Evolutionary conservation across 2,329 filamentous ascomycete genomes (phyloP), one percentile per base, ranked within the genome.

Genomic region (Clarireedia paspali): DNA sequence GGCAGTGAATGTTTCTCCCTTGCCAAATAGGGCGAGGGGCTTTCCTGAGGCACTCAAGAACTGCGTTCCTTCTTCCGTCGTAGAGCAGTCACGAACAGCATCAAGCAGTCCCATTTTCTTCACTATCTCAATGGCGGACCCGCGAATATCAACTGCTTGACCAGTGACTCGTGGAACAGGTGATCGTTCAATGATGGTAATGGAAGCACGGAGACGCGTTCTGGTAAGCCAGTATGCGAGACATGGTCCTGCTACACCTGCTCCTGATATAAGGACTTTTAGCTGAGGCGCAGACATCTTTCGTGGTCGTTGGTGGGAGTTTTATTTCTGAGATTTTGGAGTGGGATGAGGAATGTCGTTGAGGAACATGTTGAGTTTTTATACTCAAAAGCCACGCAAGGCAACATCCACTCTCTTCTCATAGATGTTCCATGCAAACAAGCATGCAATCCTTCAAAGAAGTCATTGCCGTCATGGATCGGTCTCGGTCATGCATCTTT

Each of bases 61-160:
- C 34, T 69, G 63, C 7, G 79, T 60, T 12, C 77, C 77, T 39
- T 74, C 66, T 59, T 79, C 70, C 0, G 71, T 70, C 2, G 72
- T 71, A 1, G 62, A 67, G 34, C 70, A 70, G 42, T 68, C 65
- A 20, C 66, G 67, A 17, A 74, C 70, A 0, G 69, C 67, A 45
- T 73, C 72, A 64, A 75, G 68, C 0, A 72, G 69, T 0, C 72
- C 70, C 60, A 73, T 74, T 54, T 67, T 70, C 6, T 69, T 65
- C 66, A 73, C 72, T 2, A 74, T 64, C 1, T 67, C 64, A 6
- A 74, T 69, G 1, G 71, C 71, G 1, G 63, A 62, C 14, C 67
- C 70, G 72, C 77, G 74, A 3, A 83, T 69, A 60, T 84, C 81
- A 27, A 84, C 67, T 42, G 81, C 78, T 6, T 77, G 73, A 0